These are phyloP conservation scores for Alternaria panax DNA, from an alignment of 2,329 filamentous ascomycete genomes.

Conservation along the genomic window DNA sequence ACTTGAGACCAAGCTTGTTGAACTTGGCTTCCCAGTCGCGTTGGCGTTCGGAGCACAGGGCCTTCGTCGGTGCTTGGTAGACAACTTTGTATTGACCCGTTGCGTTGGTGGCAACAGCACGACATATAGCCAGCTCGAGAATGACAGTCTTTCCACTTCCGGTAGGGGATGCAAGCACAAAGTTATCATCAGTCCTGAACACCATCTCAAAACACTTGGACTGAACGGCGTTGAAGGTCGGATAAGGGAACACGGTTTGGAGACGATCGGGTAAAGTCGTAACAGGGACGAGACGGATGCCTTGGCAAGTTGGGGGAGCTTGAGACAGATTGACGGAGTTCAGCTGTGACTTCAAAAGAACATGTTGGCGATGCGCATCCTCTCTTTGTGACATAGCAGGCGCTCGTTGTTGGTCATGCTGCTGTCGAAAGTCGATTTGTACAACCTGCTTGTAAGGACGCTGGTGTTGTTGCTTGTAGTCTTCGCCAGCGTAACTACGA, in stretches of 20 bases:
- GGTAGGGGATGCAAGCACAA: slow-evolving; percentile 82
- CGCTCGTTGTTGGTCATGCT: not conserved
- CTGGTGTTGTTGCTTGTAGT: not conserved
- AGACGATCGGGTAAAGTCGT: slow-evolving; percentile 73
- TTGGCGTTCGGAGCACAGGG: slow-evolving; percentile 77
- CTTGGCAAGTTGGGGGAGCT: slow-evolving; percentile 58
- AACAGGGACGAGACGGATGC: slow-evolving; percentile 66
- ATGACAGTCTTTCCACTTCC: slow-evolving; percentile 86
- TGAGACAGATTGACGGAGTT: not conserved
- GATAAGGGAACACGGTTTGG: slow-evolving; percentile 73
- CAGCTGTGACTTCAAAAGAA: not conserved
- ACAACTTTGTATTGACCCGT: slow-evolving; percentile 77
- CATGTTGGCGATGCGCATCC: not conserved
- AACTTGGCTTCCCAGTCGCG: slow-evolving; percentile 83
- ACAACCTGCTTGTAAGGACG: slow-evolving; percentile 1
- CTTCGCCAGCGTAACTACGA: not conserved
- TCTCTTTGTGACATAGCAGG: not conserved
- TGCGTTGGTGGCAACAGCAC: slow-evolving; percentile 64
- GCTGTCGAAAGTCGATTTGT: not conserved
- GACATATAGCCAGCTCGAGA: slow-evolving; percentile 82
- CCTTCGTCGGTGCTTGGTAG: slow-evolving; percentile 86
- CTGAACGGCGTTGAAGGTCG: slow-evolving; percentile 81
- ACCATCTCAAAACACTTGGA: slow-evolving; percentile 76
- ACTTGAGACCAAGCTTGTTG: slow-evolving; percentile 68
- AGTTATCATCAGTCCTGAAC: slow-evolving; percentile 74